Conservation (phyloP, 2,329 filamentous ascomycete genomes). For the Microcyclosporella mali region DNA sequence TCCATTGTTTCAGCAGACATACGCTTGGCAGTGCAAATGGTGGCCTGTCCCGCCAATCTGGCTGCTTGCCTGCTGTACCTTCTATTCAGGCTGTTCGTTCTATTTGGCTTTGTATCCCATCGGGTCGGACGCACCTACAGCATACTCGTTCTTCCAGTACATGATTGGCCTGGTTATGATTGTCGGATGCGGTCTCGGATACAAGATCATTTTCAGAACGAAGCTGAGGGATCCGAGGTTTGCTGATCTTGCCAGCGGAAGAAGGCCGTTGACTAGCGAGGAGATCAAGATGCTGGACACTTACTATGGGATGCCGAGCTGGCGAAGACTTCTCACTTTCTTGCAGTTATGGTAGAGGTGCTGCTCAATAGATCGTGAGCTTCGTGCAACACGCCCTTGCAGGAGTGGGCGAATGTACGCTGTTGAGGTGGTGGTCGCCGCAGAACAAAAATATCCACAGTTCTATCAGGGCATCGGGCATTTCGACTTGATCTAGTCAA, state of each 20-base stretch:
- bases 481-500: too few relatives aligned
- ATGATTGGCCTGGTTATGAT: conserved; percentile 51
- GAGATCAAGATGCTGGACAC: conserved; percentile 14
- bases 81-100: conserved; percentile 12
- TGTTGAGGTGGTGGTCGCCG: too few relatives aligned
- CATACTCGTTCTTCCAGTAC: conserved; percentile 15
- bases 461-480: too few relatives aligned
- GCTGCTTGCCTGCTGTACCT: conserved; percentile 12
- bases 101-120: conserved; percentile 13
- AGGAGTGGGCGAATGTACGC: too few relatives aligned
- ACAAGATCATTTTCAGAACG: conserved; percentile 11
- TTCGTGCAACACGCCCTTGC: too few relatives aligned
- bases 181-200: conserved; percentile 17
- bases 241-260: conserved; percentile 8
- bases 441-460: too few relatives aligned
- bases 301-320: conserved; percentile 8
- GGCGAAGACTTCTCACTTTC: conserved; percentile 5
- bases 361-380: too few relatives aligned
- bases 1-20: conserved; percentile 55
- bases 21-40: conserved; percentile 55
- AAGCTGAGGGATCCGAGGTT: conserved; percentile 9
- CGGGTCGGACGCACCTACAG: conserved; percentile 32
- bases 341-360: conserved; percentile 11
- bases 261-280: conserved; percentile 8
- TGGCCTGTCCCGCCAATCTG: conserved; percentile 29